Base-by-base conservation (phyloP, 2,329 filamentous ascomycete genomes). In the Penicillium hordei region DNA sequence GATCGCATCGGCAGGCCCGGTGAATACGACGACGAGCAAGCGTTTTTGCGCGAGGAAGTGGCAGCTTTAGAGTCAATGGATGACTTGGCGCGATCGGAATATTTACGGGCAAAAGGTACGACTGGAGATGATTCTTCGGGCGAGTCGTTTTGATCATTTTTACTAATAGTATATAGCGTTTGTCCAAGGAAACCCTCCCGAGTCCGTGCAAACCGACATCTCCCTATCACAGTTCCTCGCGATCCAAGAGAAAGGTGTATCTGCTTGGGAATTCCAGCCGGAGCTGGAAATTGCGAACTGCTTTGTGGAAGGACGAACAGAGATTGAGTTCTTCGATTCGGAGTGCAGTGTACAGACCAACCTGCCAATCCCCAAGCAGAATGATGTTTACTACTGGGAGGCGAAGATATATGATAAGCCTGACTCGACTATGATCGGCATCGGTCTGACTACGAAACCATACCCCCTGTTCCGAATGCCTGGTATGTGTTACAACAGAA, bases 341-440 rank as follows among this genome's bases (percentile, higher is more conserved):
- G 94, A 96, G 74, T 97, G 93, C 79, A 96, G 93, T 67, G 94
- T 97, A 61, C 91, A 96, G 81, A 95, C 90, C 81, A 99, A 99
- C 70, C 78, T 99, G 40, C 94, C 94, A 0, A 91, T 99, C 8
- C 94, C 94, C 15, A 99, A 99, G 72, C 94, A 99, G 72, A 99
- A 99, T 71, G 94, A 99, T 71, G 93, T 97, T 12, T 99, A 99
- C 76, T 99, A 99, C 76, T 99, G 94, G 94, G 94, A 99, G 76
- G 90, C 93, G 55, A 99, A 99, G 81, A 89, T 99, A 52, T 99
- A 95, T 77, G 94, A 99, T 61, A 97, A 97, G 78, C 92, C 94
- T 4, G 94, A 97, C 62, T 86, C 80, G 58, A 96, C 91, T 0
- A 79, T 91, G 64, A 83, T 99, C 61, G 93, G 90, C 71, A 92